Percentiles rank a stretch among this genome's conserved stretches.
Conservation (phyloP, 306 rosid species). For the Inga oerstediana region DNA sequence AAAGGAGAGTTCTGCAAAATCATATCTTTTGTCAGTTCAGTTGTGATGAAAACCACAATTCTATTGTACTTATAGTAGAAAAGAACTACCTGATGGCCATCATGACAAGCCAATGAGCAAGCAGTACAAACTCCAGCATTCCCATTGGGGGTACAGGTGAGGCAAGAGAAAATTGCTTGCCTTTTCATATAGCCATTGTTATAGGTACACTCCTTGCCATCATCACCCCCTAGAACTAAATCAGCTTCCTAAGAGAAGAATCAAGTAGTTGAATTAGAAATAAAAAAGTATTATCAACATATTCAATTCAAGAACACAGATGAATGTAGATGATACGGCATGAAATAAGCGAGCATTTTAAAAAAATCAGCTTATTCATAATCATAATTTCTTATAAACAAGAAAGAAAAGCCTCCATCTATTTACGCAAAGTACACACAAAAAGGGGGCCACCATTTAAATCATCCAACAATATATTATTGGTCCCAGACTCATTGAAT, state of each 20-base stretch:
- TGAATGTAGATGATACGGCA: not conserved
- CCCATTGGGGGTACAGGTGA: constrained; percentile 94
- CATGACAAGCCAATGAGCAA: constrained; percentile 97
- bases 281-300: not conserved
- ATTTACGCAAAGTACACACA: constrained; percentile 13
- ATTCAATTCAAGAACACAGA: constrained; percentile 12
- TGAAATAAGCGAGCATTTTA: not conserved
- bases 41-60: constrained; percentile 25
- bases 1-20: constrained; percentile 4
- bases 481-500: not conserved
- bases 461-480: not conserved
- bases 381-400: constrained; percentile 7
- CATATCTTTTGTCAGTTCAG: constrained; percentile 13
- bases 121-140: constrained; percentile 99
- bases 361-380: constrained; percentile 10
- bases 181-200: constrained; percentile 90
- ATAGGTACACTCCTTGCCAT: constrained; percentile 96
- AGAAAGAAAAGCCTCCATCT: constrained; percentile 3
- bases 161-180: constrained; percentile 96
- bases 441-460: not conserved
- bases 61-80: not conserved
- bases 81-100: constrained; percentile 85
- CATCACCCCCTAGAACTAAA: constrained; percentile 95
- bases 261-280: not conserved
- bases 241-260: constrained; percentile 73